These are phyloP conservation scores for Xylariaceae sp. DNA, from an alignment of 2,329 filamentous ascomycete species.

Conservation along the genomic window DNA sequence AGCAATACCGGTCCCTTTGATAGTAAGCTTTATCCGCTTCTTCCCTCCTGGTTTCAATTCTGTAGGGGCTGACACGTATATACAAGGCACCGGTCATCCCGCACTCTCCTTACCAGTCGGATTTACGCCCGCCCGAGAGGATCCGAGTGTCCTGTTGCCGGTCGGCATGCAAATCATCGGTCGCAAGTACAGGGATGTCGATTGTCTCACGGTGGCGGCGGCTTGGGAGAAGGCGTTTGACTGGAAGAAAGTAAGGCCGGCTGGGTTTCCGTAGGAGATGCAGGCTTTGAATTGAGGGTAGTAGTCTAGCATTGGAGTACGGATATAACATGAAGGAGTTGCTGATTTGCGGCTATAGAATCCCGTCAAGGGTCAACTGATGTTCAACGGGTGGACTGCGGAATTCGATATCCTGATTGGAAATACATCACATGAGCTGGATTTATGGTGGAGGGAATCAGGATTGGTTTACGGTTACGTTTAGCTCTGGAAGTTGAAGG, in stretches of 20 bases:
- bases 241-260: slow-evolving; percentile 19
- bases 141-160: slow-evolving; percentile 26
- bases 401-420: no score
- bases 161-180: slow-evolving; percentile 30
- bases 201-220: slow-evolving; percentile 26
- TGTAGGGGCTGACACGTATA: not conserved
- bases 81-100: slow-evolving; percentile 27
- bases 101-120: slow-evolving; percentile 29
- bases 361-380: no score
- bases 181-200: slow-evolving; percentile 25
- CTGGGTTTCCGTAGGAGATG: no score
- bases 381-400: no score
- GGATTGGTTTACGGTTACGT: no score
- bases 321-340: no score
- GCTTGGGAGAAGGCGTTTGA: slow-evolving; percentile 30
- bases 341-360: no score
- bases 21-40: not conserved
- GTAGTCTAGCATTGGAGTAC: no score
- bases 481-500: no score
- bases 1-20: not conserved
- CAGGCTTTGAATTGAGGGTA: no score
- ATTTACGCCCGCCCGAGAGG: slow-evolving; percentile 26
- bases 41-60: not conserved
- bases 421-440: no score
- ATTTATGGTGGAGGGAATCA: no score